Evolutionary conservation across 2,329 filamentous ascomycete genomes (phyloP).

Genomic region (Teratosphaeria pseudoeucalypti): DNA sequence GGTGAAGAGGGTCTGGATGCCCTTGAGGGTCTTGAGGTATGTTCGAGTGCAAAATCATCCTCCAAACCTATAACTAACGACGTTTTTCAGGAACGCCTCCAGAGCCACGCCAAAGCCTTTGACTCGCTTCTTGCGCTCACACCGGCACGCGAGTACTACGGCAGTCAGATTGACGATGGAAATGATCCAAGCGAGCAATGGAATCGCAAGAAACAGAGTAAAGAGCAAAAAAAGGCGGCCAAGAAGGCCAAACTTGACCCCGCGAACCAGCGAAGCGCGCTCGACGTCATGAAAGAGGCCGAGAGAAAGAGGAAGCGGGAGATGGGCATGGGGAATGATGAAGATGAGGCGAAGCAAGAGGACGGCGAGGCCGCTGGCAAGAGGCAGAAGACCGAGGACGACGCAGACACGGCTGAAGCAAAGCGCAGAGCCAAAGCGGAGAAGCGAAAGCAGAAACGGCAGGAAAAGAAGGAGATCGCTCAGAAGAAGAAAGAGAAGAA

Average conservation of each 20-base stretch:
- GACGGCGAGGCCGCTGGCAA: conserved; percentile 22
- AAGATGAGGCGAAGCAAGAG: conserved; percentile 20
- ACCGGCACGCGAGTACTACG: conserved; percentile 80
- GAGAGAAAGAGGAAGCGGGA: conserved; percentile 61
- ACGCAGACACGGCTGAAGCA: conserved; percentile 19
- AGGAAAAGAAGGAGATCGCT: conserved; percentile 37
- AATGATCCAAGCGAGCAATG: conserved; percentile 83
- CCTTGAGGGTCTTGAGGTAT: neutral
- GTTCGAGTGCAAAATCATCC: neutral
- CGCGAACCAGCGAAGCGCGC: conserved; percentile 79
- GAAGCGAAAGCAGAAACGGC: conserved; percentile 33
- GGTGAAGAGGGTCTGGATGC: neutral
- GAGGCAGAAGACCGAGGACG: conserved; percentile 33
- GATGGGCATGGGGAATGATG: conserved; percentile 44
- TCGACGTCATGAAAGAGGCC: conserved; percentile 87
- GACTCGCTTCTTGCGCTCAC: conserved; percentile 80
- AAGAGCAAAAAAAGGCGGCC: conserved; percentile 71
- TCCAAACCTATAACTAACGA: neutral
- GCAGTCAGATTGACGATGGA: conserved; percentile 36
- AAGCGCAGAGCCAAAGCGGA: conserved; percentile 30
- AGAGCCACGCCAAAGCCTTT: conserved; percentile 60
- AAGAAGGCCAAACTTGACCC: conserved; percentile 86
- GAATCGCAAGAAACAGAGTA: conserved; percentile 91
- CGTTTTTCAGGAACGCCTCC: conserved; percentile 39
- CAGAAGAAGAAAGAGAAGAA: conserved; percentile 29